A percentile compares a stretch with the other conserved stretches of the same genome.
phyloP scores from a whole-genome alignment of 768 basidiomycete genomes.

The Mycena olivaceomarginata region DNA sequence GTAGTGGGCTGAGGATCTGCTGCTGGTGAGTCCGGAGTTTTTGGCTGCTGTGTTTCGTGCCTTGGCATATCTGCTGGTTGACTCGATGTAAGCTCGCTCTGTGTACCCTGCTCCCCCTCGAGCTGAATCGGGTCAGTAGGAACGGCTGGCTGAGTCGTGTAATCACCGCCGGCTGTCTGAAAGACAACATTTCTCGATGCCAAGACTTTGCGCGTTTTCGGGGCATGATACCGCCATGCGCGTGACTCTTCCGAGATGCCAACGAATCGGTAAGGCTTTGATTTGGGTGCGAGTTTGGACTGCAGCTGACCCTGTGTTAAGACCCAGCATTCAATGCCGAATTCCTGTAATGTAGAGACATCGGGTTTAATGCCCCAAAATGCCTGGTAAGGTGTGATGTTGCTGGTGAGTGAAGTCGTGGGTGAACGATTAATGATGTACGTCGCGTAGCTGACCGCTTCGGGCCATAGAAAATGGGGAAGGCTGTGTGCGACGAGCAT shows the following conservation, averaged over 20 bases:
- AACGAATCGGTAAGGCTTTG: conserved; percentile 28
- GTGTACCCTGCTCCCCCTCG: not conserved
- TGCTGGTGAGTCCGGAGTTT: too few relatives aligned
- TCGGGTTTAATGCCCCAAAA: conserved; percentile 33
- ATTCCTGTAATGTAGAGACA: conserved; percentile 36
- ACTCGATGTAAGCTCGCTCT: conserved; percentile 24
- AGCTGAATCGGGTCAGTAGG: not conserved
- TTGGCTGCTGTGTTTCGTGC: too few relatives aligned
- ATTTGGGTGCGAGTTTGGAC: conserved; percentile 22
- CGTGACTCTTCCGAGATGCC: not conserved
- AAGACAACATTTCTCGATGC: conserved; percentile 22
- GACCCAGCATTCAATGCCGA: conserved; percentile 30
- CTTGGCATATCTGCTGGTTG: not conserved
- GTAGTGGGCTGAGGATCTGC: too few relatives aligned
- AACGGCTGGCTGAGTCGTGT: conserved; percentile 6
- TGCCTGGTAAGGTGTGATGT: too few relatives aligned
- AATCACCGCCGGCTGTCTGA: conserved; percentile 10
- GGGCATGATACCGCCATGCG: conserved; percentile 11
- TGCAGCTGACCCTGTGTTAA: conserved; percentile 17
- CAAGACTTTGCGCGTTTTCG: conserved; percentile 22
- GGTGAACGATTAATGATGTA: too few relatives aligned
- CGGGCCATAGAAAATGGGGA: too few relatives aligned
- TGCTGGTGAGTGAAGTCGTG: too few relatives aligned
- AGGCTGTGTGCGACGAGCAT: too few relatives aligned
- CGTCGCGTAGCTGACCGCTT: too few relatives aligned